Conservation (phyloP, 805 yeast genomes). For the Metschnikowia borealis region DNA sequence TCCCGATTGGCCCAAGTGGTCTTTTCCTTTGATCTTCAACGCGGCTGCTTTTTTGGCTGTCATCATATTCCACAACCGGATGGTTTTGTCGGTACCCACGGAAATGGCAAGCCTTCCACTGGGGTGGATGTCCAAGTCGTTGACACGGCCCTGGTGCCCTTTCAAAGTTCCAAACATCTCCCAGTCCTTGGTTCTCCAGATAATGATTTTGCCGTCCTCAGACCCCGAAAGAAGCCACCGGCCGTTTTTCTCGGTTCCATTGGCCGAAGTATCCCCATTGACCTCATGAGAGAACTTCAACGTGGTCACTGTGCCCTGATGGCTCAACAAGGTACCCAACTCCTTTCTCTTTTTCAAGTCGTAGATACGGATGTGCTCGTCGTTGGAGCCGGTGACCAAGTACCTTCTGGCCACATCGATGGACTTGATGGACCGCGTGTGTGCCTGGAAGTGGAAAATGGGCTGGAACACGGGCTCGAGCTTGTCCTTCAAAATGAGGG, state of each 20-base stretch:
- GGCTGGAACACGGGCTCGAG: conserved; percentile 72
- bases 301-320: conserved; percentile 81
- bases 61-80: conserved; percentile 94
- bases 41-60: conserved; percentile 90
- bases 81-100: conserved; percentile 79
- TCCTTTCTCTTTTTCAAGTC: conserved; percentile 93
- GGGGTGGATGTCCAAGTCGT: conserved; percentile 86
- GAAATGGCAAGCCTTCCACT: conserved; percentile 86
- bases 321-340: conserved; percentile 83
- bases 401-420: conserved; percentile 80
- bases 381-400: conserved; percentile 90
- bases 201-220: conserved; percentile 82
- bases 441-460: conserved; percentile 94
- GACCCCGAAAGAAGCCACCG: conserved; percentile 91
- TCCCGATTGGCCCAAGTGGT: conserved; percentile 61
- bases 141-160: conserved; percentile 82
- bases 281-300: conserved; percentile 62
- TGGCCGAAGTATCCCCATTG: conserved; percentile 5
- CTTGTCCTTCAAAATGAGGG: conserved; percentile 53
- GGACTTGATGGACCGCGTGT: conserved; percentile 80
- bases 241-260: conserved; percentile 43
- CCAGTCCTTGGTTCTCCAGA: conserved; percentile 98
- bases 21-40: conserved; percentile 66
- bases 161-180: conserved; percentile 82
- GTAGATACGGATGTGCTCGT: conserved; percentile 90